A percentile compares a stretch with the other conserved stretches of the same genome.
Conservation (phyloP, 257 asterid genomes). For the Primulina huaijiensis region DNA sequence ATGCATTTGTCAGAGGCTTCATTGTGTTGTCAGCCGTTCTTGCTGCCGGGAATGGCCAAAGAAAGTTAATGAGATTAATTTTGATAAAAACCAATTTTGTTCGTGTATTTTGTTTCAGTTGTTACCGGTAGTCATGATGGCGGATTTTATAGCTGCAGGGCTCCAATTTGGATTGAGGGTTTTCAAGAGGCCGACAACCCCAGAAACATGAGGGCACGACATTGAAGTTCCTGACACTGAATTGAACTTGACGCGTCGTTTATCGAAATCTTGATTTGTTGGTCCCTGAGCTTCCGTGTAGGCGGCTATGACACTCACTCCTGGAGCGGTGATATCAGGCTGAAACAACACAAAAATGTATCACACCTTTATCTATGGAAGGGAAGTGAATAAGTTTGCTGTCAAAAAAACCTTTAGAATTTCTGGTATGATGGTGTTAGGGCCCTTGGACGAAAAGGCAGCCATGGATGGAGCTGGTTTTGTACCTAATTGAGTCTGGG, state of each 20-base stretch:
- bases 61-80: not conserved
- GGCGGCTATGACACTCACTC: slow-evolving; percentile 87
- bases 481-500: slow-evolving; percentile 51
- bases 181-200: slow-evolving; percentile 81
- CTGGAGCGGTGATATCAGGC: slow-evolving; percentile 98
- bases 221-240: slow-evolving; percentile 86
- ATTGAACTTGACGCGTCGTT: slow-evolving; percentile 54
- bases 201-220: slow-evolving; percentile 95
- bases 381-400: slow-evolving; percentile 8
- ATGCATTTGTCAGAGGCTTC: slow-evolving; percentile 54
- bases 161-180: slow-evolving; percentile 83
- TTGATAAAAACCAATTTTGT: not conserved
- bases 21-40: slow-evolving; percentile 53
- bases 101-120: not conserved
- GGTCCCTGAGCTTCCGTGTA: slow-evolving; percentile 72
- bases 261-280: slow-evolving; percentile 56
- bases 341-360: slow-evolving; percentile 24
- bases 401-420: slow-evolving; percentile 59
- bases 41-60: slow-evolving; percentile 41
- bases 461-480: slow-evolving; percentile 93
- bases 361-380: not conserved
- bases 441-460: slow-evolving; percentile 82
- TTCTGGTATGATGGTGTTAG: slow-evolving; percentile 62
- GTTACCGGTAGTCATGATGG: slow-evolving; percentile 78
- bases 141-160: slow-evolving; percentile 91